A percentile compares a stretch with the other conserved stretches of the same genome.
phyloP scores from a whole-genome alignment of 2,329 filamentous ascomycete genomes.

The Aspergillus unguis region DNA sequence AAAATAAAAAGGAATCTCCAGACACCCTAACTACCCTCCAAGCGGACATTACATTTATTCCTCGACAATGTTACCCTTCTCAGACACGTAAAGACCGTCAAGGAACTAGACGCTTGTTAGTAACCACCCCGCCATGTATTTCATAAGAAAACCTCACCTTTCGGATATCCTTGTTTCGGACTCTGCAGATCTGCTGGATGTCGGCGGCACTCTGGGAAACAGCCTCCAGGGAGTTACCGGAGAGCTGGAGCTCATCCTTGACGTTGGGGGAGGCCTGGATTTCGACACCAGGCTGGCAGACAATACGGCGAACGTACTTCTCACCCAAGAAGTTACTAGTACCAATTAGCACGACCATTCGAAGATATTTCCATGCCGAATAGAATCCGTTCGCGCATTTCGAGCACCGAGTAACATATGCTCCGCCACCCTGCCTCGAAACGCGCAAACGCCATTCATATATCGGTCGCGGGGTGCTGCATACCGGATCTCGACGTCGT shows the following conservation, averaged over 20 bases:
- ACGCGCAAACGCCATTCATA: neutral
- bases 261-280: conserved; percentile 85
- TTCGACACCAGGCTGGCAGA: conserved; percentile 85
- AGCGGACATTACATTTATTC: conserved; percentile 40
- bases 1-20: conserved; percentile 34
- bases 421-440: neutral
- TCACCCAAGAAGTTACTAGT: conserved; percentile 94
- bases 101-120: conserved; percentile 67
- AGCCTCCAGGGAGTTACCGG: conserved; percentile 92
- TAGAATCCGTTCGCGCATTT: neutral
- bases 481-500: conserved; percentile 95
- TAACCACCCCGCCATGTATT: conserved; percentile 1
- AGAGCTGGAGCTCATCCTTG: conserved; percentile 96
- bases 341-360: conserved; percentile 28
- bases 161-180: conserved; percentile 99
- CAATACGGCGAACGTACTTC: conserved; percentile 94
- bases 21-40: conserved; percentile 34
- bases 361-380: neutral
- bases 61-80: conserved; percentile 91
- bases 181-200: conserved; percentile 99
- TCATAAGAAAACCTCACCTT: conserved; percentile 61
- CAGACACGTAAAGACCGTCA: conserved; percentile 99
- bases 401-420: neutral
- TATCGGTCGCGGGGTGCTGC: conserved; percentile 34
- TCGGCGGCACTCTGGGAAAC: conserved; percentile 98